Conservation (phyloP, 129 eudicot species). For the Chrysanthemum lavandulifolium region DNA sequence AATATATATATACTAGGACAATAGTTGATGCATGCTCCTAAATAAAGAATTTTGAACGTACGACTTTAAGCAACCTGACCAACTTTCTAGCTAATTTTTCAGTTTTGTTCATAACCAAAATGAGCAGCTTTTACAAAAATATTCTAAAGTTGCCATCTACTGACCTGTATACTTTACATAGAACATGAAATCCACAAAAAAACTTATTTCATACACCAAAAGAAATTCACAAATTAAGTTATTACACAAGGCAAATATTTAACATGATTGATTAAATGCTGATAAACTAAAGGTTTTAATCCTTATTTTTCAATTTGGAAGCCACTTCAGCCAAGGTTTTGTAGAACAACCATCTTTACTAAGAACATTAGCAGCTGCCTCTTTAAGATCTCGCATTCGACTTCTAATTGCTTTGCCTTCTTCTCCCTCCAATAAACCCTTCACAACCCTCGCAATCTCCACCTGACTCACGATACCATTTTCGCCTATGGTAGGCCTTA, state of each 20-base stretch:
- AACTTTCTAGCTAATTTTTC: too few relatives aligned
- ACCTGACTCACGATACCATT: constrained; percentile 44
- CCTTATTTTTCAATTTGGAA: constrained; percentile 40
- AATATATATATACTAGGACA: too few relatives aligned
- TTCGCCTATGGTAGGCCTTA: constrained; percentile 35
- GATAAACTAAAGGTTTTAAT: constrained; percentile 13
- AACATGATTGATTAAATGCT: constrained; percentile 12
- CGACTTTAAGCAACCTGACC: too few relatives aligned
- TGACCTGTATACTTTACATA: too few relatives aligned
- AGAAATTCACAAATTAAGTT: constrained; percentile 5
- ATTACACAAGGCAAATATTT: constrained; percentile 14
- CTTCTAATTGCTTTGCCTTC: constrained; percentile 45
- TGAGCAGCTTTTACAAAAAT: too few relatives aligned
- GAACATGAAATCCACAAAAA: background rate
- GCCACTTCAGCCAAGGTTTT: constrained; percentile 40
- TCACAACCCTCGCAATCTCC: constrained; percentile 44
- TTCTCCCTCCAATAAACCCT: constrained; percentile 52
- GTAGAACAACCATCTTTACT: constrained; percentile 51
- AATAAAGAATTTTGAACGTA: too few relatives aligned
- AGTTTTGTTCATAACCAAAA: too few relatives aligned
- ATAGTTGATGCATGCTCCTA: too few relatives aligned
- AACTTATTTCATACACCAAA: constrained; percentile 5
- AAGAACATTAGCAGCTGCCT: constrained; percentile 37
- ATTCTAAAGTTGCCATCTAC: too few relatives aligned
- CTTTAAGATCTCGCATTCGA: constrained; percentile 44